Conservation (phyloP, 192 early-diverging fungal species). For the Borealophlyctis nickersoniae region DNA sequence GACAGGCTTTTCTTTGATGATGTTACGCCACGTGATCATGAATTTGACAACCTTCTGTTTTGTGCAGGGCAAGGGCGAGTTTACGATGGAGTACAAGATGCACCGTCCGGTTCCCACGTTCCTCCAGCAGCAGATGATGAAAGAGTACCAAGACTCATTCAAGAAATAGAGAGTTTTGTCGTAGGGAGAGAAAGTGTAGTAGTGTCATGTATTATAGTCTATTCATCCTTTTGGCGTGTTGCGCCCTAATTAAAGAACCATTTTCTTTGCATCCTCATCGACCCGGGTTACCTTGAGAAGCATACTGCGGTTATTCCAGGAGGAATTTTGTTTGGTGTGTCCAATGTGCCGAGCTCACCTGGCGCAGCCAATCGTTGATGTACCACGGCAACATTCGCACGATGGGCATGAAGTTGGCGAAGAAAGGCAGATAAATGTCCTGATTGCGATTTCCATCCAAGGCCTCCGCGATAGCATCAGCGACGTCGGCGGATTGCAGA, state of each 20-base stretch:
- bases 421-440: slow-evolving; percentile 30
- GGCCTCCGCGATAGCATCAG: slow-evolving; percentile 52
- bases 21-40: not conserved
- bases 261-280: too few species aligned
- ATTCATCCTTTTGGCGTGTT: too few species aligned
- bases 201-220: too few species aligned
- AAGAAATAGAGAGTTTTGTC: too few species aligned
- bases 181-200: too few species aligned
- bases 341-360: too few species aligned
- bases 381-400: slow-evolving; percentile 29
- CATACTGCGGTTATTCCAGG: too few species aligned
- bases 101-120: slow-evolving; percentile 69
- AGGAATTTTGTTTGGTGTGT: too few species aligned
- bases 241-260: too few species aligned
- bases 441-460: slow-evolving; percentile 42
- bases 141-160: slow-evolving; percentile 86
- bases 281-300: too few species aligned
- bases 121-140: slow-evolving; percentile 83
- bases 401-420: slow-evolving; percentile 15
- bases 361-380: slow-evolving; percentile 21
- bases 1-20: not conserved
- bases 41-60: slow-evolving; percentile 3
- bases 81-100: slow-evolving; percentile 93
- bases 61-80: slow-evolving; percentile 93
- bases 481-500: slow-evolving; percentile 58